Conservation (phyloP, 2,329 filamentous ascomycete species). For the Hypoxylon sp. region DNA sequence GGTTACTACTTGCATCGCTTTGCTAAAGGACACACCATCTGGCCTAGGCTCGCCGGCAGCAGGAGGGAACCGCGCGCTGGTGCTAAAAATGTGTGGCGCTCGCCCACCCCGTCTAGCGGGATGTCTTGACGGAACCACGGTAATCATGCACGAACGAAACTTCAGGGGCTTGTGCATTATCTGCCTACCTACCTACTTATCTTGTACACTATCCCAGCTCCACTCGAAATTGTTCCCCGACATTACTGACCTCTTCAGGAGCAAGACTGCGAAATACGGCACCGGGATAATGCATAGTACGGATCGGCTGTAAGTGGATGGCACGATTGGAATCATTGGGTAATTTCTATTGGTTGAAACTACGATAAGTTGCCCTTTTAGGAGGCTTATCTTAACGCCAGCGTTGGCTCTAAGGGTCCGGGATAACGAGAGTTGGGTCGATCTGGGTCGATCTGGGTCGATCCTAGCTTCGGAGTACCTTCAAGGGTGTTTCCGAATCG, state of each 20-base stretch:
- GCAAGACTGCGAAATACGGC: neutral
- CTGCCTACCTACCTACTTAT: neutral
- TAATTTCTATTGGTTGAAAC: neutral
- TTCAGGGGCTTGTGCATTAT: too few relatives aligned
- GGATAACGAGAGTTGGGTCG: neutral
- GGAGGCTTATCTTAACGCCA: neutral
- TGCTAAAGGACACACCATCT: neutral
- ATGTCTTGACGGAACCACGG: neutral
- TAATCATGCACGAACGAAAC: neutral
- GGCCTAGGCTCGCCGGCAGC: neutral
- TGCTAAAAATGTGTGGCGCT: neutral
- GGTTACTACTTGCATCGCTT: neutral
- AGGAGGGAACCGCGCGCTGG: conserved; percentile 2
- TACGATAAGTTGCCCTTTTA: neutral
- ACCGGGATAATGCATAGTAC: neutral
- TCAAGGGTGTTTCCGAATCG: neutral
- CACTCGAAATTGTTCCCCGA: neutral
- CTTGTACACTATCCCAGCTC: neutral
- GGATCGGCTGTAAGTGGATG: neutral
- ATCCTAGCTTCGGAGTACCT: neutral
- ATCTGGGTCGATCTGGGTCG: neutral
- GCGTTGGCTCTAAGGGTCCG: neutral
- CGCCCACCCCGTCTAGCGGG: neutral
- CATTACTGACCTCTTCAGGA: neutral
- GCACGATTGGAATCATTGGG: neutral